A percentile compares a stretch with the other conserved stretches of the same genome.
Evolutionary conservation across 768 basidiomycete species (phyloP).

Genomic region (Phylloporus sp.): DNA sequence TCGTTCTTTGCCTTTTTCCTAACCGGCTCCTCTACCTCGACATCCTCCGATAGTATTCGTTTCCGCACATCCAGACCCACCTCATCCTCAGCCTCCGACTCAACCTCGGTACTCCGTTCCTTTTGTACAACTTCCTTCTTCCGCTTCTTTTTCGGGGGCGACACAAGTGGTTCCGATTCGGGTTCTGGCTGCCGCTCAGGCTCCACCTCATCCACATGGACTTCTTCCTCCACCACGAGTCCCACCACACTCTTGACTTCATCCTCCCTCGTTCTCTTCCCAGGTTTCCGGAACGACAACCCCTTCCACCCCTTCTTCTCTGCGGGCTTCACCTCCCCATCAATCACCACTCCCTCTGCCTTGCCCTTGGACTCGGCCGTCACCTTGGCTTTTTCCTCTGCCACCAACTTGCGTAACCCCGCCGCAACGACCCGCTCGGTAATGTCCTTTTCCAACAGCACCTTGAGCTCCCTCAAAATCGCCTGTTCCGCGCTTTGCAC

Average conservation of each 20-base stretch:
- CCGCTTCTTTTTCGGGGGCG: constrained; percentile 56
- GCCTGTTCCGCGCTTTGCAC: constrained; percentile 52
- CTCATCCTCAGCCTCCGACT: constrained; percentile 59
- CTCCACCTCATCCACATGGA: constrained; percentile 28
- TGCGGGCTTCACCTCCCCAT: constrained; percentile 45
- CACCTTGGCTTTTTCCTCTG: constrained; percentile 46
- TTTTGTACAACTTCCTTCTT: constrained; percentile 43
- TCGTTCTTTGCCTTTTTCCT: constrained; percentile 32
- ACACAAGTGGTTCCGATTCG: constrained; percentile 33
- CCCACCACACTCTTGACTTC: constrained; percentile 22
- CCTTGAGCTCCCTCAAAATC: constrained; percentile 54
- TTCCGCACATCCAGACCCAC: constrained; percentile 38
- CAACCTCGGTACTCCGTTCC: constrained; percentile 44
- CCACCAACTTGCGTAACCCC: constrained; percentile 50
- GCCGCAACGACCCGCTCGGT: constrained; percentile 54
- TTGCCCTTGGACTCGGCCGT: constrained; percentile 21
- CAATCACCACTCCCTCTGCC: constrained; percentile 27
- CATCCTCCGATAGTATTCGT: constrained; percentile 42
- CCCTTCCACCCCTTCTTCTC: constrained; percentile 43
- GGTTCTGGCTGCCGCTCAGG: constrained; percentile 30
- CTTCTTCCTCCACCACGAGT: constrained; percentile 22
- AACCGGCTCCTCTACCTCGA: constrained; percentile 30
- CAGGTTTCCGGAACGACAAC: constrained; percentile 43
- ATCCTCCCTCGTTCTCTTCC: constrained; percentile 37
- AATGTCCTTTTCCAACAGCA: constrained; percentile 61